Base-by-base conservation (phyloP, 148 eudicot species). In the Camellia lanceoleosa region DNA sequence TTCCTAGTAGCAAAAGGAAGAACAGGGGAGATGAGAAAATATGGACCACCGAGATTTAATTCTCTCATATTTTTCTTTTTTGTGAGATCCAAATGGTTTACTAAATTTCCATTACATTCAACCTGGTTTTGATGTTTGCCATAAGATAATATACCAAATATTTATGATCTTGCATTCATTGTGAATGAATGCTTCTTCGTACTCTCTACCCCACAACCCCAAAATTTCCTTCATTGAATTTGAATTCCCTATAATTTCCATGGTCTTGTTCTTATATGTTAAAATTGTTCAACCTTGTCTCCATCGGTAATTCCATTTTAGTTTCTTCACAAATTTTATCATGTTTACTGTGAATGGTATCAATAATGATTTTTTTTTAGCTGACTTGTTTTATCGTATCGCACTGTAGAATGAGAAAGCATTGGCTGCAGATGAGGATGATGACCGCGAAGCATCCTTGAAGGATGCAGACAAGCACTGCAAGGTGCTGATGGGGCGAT, bases 381-480 rank as follows among this genome's bases (percentile, higher is more conserved):
- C 66, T 46, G 52, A 78, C 70, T 66, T 55, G 3, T 78, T 74
- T 30, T 13, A 8, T 46, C 20, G 13, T 18, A 38, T 78, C 14
- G 44, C 52, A 49, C 20, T 60, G 54, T 78, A 92, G 95, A 92
- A 87, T 72, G 90, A 82, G 78, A 83, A 85, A 80, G 90, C 86
- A 43, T 76, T 87, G 78, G 79, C 61, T 18, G 79, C 79, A 6
- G 87, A 84, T 80, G 82, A 62, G 58, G 84, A 81, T 75, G 85
- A 44, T 65, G 62, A 79, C 68, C 78, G 69, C 46, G 83, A 78
- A 42, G 59, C 84, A 61, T 44, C 51, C 63, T 66, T 88, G 43
- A 89, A 81, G 80, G 91, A 88, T 7, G 90, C 93, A 16, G 90
- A 90, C 54, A 88, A 85, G 74, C 81, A 87, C 59, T 89, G 90